Percentiles rank a stretch among this genome's conserved stretches.
These are phyloP conservation scores for Boletus sp. DNA, from an alignment of 768 basidiomycete genomes.

Conservation along the genomic window DNA sequence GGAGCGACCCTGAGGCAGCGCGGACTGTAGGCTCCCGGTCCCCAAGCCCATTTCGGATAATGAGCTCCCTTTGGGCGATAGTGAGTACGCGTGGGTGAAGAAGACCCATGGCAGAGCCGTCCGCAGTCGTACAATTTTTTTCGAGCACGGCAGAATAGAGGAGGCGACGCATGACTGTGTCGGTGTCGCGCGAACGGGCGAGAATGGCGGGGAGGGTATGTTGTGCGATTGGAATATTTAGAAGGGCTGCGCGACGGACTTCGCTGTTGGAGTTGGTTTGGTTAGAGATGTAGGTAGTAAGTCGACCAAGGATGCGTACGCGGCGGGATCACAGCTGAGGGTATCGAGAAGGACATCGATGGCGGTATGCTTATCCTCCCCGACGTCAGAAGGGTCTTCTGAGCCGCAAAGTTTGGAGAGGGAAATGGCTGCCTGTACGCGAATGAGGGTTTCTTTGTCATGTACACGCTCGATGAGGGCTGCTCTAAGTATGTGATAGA, in stretches of 20 bases:
- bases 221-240: constrained; percentile 60
- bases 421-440: constrained; percentile 77
- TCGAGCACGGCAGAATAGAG: constrained; percentile 63
- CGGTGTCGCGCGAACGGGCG: constrained; percentile 75
- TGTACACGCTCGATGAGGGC: constrained; percentile 66
- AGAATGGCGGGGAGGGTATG: constrained; percentile 65
- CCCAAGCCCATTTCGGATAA: constrained; percentile 79
- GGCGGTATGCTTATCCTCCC: constrained; percentile 44
- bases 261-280: constrained; percentile 49
- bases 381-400: constrained; percentile 59
- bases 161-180: constrained; percentile 67
- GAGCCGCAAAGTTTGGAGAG: constrained; percentile 72
- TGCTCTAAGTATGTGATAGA: constrained; percentile 59
- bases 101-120: constrained; percentile 43
- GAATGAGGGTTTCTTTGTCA: constrained; percentile 76
- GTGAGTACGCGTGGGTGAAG: constrained; percentile 65
- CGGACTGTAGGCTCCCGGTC: constrained; percentile 79
- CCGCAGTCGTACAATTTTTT: constrained; percentile 33
- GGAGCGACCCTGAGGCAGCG: constrained; percentile 64
- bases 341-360: constrained; percentile 63
- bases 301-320: constrained; percentile 46
- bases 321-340: constrained; percentile 67
- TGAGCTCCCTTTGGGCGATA: constrained; percentile 69
- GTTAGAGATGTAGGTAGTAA: not conserved
- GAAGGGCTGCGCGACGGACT: constrained; percentile 76